Evolutionary conservation across 2,329 filamentous ascomycete genomes (phyloP).

Genomic region (Apiospora koreana): DNA sequence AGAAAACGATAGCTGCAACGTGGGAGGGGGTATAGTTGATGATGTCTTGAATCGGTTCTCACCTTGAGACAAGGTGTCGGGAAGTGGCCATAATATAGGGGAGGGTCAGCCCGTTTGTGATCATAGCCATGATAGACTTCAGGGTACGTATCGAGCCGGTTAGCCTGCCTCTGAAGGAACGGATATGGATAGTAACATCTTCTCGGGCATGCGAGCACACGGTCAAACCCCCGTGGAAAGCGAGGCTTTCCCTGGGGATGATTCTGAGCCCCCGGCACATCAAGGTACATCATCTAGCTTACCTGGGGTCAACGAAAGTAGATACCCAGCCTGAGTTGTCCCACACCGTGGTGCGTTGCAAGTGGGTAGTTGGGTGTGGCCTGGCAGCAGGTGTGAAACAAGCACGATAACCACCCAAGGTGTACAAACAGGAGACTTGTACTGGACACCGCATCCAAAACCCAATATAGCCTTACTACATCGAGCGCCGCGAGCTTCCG

Average conservation of each 20-base stretch:
- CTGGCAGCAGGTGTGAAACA: conserved; percentile 22
- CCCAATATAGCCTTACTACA: conserved; percentile 16
- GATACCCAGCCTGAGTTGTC: conserved; percentile 18
- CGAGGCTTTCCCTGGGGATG: background rate
- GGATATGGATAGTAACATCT: background rate
- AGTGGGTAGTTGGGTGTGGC: conserved; percentile 21
- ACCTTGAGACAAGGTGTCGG: conserved; percentile 19
- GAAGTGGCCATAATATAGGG: conserved; percentile 18
- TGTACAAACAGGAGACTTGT: conserved; percentile 25
- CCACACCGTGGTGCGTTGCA: conserved; percentile 20
- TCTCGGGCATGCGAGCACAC: conserved; percentile 16
- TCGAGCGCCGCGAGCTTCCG: conserved; percentile 18
- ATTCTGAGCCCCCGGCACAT: conserved; percentile 12
- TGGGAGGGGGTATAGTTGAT: conserved; percentile 12
- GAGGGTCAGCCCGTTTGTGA: conserved; percentile 21
- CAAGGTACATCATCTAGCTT: conserved; percentile 15
- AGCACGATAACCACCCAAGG: conserved; percentile 20
- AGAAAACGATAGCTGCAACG: conserved; percentile 14
- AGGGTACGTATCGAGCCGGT: conserved; percentile 14
- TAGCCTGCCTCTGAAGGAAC: background rate
- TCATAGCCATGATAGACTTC: background rate
- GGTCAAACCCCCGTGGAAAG: conserved; percentile 15
- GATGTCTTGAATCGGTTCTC: conserved; percentile 25
- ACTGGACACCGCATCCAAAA: conserved; percentile 21
- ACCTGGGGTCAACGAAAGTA: conserved; percentile 15